Conservation (phyloP, 176 grass and related monocot genomes). For the Paspalum notatum region DNA sequence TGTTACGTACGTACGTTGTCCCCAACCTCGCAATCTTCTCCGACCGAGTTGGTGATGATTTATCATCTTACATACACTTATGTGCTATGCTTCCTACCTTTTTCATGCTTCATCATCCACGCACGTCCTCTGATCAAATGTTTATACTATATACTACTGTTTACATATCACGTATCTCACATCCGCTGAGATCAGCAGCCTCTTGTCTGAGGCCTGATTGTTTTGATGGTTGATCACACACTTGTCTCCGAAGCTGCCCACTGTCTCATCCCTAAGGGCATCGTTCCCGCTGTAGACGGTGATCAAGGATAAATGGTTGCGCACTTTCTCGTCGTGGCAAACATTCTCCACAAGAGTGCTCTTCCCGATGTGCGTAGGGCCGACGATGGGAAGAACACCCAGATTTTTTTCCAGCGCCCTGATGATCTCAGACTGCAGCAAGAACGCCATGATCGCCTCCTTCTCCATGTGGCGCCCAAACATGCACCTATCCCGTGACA, state of each 20-base stretch:
- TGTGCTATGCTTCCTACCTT: too few relatives aligned
- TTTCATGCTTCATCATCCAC: too few relatives aligned
- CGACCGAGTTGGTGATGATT: too few relatives aligned
- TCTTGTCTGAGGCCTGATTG: not conserved
- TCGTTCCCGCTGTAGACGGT: too few relatives aligned
- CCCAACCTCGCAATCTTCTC: too few relatives aligned
- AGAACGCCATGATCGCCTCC: not conserved
- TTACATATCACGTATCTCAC: not conserved
- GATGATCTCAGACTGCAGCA: not conserved
- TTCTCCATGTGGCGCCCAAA: not conserved
- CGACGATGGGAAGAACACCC: constrained; percentile 28
- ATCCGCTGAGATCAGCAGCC: not conserved
- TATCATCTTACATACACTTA: too few relatives aligned
- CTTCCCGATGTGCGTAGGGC: not conserved
- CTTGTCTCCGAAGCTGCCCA: not conserved
- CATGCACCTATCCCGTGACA: not conserved
- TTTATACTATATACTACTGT: too few relatives aligned
- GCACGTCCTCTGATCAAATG: too few relatives aligned
- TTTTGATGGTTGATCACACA: not conserved
- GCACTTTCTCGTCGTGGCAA: constrained; percentile 29
- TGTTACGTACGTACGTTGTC: too few relatives aligned
- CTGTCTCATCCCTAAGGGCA: not conserved
- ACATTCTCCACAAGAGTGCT: constrained; percentile 31
- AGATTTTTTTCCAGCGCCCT: too few relatives aligned
- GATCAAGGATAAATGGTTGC: constrained; percentile 19